A percentile compares a stretch with the other conserved stretches of the same genome.
phyloP scores from a whole-genome alignment of 176 grass and related monocot species.

The Avena insularis region DNA sequence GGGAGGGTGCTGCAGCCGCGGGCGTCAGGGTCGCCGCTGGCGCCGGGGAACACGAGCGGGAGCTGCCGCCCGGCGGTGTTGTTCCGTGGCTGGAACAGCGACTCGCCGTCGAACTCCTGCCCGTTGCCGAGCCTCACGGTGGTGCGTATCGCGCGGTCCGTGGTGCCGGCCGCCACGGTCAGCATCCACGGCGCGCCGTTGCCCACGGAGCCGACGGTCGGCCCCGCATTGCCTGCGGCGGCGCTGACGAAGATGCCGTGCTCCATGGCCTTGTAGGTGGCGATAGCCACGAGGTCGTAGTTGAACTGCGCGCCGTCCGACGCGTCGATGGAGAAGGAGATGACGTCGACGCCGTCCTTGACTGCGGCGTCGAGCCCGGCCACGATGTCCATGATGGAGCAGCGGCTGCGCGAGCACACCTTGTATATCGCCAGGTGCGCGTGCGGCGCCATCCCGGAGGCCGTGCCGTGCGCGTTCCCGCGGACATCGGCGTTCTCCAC shows the following conservation, averaged over 20 bases:
- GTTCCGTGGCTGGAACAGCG: slow-evolving; percentile 58
- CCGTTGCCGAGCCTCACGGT: slow-evolving; percentile 66
- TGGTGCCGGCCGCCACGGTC: slow-evolving; percentile 68
- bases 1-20: slow-evolving; percentile 49
- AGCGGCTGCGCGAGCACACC: slow-evolving; percentile 61
- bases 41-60: slow-evolving; percentile 59
- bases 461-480: slow-evolving; percentile 69
- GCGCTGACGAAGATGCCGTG: slow-evolving; percentile 70
- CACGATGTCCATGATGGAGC: slow-evolving; percentile 65
- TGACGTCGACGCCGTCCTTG: slow-evolving; percentile 63
- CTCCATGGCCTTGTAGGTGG: slow-evolving; percentile 67
- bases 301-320: slow-evolving; percentile 41
- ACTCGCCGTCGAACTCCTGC: slow-evolving; percentile 62
- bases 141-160: slow-evolving; percentile 57
- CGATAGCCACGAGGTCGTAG: slow-evolving; percentile 61
- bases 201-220: slow-evolving; percentile 15
- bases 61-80: slow-evolving; percentile 41
- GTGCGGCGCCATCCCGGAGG: slow-evolving; percentile 74
- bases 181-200: slow-evolving; percentile 78
- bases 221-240: slow-evolving; percentile 59
- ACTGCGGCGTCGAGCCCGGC: slow-evolving; percentile 65
- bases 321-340: slow-evolving; percentile 66
- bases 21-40: slow-evolving; percentile 37
- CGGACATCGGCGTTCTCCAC: slow-evolving; percentile 66
- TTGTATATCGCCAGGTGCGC: slow-evolving; percentile 80